Percentiles rank a stretch among this genome's conserved stretches.
Conservation (phyloP, 116 monocot species). For the Papilionanthe hybrid region DNA sequence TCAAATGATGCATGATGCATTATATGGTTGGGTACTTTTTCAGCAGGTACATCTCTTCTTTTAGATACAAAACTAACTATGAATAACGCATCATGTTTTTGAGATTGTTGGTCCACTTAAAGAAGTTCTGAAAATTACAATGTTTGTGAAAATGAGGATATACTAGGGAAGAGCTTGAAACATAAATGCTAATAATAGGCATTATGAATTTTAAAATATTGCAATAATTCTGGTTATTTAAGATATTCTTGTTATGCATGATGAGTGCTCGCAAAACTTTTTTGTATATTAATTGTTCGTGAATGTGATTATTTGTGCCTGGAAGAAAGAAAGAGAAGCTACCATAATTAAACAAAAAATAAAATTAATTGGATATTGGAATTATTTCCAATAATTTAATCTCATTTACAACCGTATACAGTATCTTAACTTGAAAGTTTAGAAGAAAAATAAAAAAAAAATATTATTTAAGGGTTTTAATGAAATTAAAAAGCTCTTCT, state of each 20-base stretch:
- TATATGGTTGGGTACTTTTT: slow-evolving; percentile 63
- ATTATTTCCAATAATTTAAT: background rate
- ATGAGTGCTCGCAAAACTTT: background rate
- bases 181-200: background rate
- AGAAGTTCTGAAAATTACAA: background rate
- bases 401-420: background rate
- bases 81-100: background rate
- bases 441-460: background rate
- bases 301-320: background rate
- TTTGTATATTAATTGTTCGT: background rate
- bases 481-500: background rate
- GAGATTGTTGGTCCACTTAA: background rate
- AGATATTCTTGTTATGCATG: background rate
- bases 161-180: background rate
- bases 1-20: slow-evolving; percentile 45
- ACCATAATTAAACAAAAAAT: background rate
- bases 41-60: slow-evolving; percentile 43
- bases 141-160: background rate
- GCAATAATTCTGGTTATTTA: background rate
- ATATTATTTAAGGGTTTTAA: background rate
- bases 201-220: background rate
- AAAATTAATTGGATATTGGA: background rate
- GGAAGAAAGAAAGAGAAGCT: background rate
- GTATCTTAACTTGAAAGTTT: background rate
- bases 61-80: background rate